Conservation (phyloP, 352 stramenopile genomes). For the Globisporangium orthogonon region DNA sequence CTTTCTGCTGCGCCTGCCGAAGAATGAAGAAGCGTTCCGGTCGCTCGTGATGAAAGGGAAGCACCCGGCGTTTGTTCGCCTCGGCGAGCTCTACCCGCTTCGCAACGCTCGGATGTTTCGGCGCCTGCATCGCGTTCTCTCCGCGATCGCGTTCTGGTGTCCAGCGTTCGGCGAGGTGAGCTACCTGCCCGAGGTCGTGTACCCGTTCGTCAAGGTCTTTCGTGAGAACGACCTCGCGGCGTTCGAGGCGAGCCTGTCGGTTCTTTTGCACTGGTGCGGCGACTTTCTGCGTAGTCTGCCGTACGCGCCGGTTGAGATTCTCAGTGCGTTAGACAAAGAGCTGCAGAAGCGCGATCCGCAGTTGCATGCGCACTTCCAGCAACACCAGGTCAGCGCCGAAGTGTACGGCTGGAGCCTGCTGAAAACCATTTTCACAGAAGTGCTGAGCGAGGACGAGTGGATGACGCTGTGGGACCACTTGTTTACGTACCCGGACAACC, state of each 20-base stretch:
- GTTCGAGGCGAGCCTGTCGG: conserved; percentile 82
- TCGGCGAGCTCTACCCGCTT: conserved; percentile 78
- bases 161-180: conserved; percentile 83
- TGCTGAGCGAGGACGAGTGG: conserved; percentile 85
- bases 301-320: conserved; percentile 66
- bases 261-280: conserved; percentile 84
- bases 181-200: conserved; percentile 80
- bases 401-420: conserved; percentile 84
- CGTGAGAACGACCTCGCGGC: conserved; percentile 82
- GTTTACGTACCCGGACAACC: conserved; percentile 61
- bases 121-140: conserved; percentile 74
- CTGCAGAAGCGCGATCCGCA: conserved; percentile 63
- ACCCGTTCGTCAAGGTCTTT: conserved; percentile 87
- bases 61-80: conserved; percentile 56
- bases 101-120: conserved; percentile 66
- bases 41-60: conserved; percentile 68
- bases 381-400: conserved; percentile 50
- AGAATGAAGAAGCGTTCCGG: conserved; percentile 77
- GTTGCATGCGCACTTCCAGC: conserved; percentile 73
- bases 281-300: conserved; percentile 81
- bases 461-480: conserved; percentile 87
- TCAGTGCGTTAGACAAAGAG: conserved; percentile 66
- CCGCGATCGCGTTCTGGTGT: conserved; percentile 87
- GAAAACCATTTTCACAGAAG: conserved; percentile 85
- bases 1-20: conserved; percentile 78